Evolutionary conservation across 768 basidiomycete species (phyloP).

Genomic region (Clavulina sp.): DNA sequence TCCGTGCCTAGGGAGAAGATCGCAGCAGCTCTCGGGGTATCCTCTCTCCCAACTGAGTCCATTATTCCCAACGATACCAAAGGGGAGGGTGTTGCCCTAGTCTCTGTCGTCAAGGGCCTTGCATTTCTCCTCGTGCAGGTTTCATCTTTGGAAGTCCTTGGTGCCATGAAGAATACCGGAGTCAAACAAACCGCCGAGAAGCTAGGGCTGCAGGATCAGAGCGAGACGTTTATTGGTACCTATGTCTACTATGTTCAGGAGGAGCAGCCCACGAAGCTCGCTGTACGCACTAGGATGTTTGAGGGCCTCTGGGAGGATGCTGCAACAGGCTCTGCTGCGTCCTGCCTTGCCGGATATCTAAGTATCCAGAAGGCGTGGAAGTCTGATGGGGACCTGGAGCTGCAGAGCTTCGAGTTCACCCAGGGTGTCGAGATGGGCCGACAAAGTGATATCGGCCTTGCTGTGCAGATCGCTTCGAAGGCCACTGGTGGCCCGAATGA

Average conservation of each 20-base stretch:
- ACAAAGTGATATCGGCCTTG: background rate
- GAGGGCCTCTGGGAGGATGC: background rate
- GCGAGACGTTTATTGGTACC: background rate
- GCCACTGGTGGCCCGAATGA: too few species aligned
- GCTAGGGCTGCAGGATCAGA: background rate
- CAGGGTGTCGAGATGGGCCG: background rate
- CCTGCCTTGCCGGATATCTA: background rate
- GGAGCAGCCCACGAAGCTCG: background rate
- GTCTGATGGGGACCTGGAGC: background rate
- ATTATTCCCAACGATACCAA: background rate
- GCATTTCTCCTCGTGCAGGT: background rate
- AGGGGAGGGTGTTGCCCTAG: background rate
- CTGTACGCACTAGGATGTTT: background rate
- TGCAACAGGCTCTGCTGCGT: background rate
- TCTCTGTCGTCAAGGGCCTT: background rate
- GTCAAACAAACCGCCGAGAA: background rate
- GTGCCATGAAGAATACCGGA: background rate
- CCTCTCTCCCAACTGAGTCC: background rate
- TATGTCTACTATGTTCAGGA: background rate
- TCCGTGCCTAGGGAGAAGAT: background rate
- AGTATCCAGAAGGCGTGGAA: background rate
- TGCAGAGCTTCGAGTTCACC: background rate
- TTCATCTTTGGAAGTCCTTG: background rate
- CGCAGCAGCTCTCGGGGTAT: background rate
- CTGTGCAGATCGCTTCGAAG: too few species aligned